Conservation (phyloP, 2,329 filamentous ascomycete genomes). For the Colletotrichum eremochloae region DNA sequence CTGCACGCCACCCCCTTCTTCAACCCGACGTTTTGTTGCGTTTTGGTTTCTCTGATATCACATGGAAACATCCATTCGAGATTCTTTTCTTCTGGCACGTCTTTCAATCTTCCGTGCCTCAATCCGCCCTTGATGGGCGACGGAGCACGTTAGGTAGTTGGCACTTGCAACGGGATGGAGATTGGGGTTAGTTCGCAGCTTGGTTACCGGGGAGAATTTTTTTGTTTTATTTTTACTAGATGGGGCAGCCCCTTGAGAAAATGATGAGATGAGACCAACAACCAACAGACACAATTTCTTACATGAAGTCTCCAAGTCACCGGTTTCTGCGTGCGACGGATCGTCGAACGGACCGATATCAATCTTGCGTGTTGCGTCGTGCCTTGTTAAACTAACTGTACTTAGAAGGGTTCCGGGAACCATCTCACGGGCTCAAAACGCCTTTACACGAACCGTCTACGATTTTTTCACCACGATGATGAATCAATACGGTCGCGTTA, state of each 20-base stretch:
- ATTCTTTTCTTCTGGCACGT: slow-evolving; percentile 26
- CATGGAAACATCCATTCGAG: slow-evolving; percentile 21
- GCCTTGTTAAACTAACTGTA: neutral
- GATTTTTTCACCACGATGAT: too few species aligned
- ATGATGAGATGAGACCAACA: slow-evolving; percentile 33
- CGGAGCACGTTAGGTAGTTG: neutral
- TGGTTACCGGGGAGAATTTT: neutral
- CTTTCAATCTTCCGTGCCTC: neutral
- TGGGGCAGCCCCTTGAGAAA: slow-evolving; percentile 1
- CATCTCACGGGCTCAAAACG: neutral
- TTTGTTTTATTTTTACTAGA: neutral
- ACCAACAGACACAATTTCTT: neutral
- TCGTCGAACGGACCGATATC: neutral
- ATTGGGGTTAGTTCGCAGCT: neutral
- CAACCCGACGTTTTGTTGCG: slow-evolving; percentile 10
- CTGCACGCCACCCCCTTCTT: neutral
- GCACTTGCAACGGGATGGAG: slow-evolving; percentile 22
- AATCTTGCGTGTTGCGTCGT: neutral
- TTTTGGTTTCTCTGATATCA: slow-evolving; percentile 35
- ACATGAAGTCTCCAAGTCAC: neutral
- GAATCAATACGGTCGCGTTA: neutral
- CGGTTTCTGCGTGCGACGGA: neutral
- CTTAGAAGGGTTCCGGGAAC: neutral
- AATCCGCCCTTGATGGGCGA: slow-evolving; percentile 26
- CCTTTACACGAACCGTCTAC: neutral